Conservation (phyloP, 352 stramenopile genomes). For the Pythium pectinolyticum region DNA sequence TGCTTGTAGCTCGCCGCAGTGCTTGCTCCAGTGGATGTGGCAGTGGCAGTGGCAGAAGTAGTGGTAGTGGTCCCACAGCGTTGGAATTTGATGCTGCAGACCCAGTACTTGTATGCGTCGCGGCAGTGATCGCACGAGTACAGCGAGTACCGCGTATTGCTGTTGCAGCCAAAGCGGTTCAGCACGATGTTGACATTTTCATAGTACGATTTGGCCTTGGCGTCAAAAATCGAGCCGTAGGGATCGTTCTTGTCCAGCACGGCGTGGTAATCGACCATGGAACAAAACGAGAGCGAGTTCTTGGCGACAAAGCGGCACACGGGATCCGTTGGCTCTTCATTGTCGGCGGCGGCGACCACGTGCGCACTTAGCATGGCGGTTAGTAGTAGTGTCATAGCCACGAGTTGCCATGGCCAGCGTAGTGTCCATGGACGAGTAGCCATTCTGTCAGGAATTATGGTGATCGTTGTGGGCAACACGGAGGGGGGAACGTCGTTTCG, state of each 20-base stretch:
- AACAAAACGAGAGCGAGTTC: slow-evolving; percentile 76
- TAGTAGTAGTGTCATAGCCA: too few species aligned
- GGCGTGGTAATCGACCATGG: slow-evolving; percentile 81
- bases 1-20: slow-evolving; percentile 4
- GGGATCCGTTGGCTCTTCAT: slow-evolving; percentile 47
- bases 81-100: slow-evolving; percentile 86
- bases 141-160: slow-evolving; percentile 64
- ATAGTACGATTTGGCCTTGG: slow-evolving; percentile 71
- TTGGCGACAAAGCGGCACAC: slow-evolving; percentile 54
- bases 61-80: slow-evolving; percentile 55
- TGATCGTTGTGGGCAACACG: too few species aligned
- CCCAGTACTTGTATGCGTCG: slow-evolving; percentile 89
- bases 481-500: too few species aligned
- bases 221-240: slow-evolving; percentile 51
- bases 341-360: slow-evolving; percentile 21
- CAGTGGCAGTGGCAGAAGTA: too few species aligned
- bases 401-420: too few species aligned
- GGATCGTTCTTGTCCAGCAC: slow-evolving; percentile 62
- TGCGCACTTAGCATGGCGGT: too few species aligned
- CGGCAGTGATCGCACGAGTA: slow-evolving; percentile 83
- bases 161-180: slow-evolving; percentile 78
- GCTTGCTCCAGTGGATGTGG: background rate
- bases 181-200: slow-evolving; percentile 81
- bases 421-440: too few species aligned
- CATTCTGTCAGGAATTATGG: too few species aligned